phyloP scores from a whole-genome alignment of 1,284 basidiomycete genomes.

The Sanghuangporus baumii region DNA sequence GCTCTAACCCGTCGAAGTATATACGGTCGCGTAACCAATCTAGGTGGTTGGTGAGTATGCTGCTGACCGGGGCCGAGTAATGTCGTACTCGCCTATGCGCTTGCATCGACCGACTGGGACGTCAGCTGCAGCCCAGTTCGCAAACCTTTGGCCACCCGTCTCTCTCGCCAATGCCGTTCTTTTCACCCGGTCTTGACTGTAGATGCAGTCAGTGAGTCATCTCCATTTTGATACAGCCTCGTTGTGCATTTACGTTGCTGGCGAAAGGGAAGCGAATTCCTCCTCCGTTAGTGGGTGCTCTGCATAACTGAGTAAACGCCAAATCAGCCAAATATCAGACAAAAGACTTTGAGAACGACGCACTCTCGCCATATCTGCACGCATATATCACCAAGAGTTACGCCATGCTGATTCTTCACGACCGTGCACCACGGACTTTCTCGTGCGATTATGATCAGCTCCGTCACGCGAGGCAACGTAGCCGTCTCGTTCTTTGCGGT shows the following conservation, averaged over 20 bases:
- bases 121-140: constrained; percentile 35
- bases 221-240: too few relatives aligned
- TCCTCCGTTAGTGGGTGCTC: constrained; percentile 59
- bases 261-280: constrained; percentile 55
- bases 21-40: constrained; percentile 72
- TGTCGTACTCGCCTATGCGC: constrained; percentile 45
- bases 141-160: constrained; percentile 18
- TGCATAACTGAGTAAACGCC: constrained; percentile 46
- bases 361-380: constrained; percentile 66
- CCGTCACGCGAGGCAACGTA: constrained; percentile 68
- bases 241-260: constrained; percentile 31
- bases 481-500: constrained; percentile 69
- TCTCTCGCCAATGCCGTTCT: constrained; percentile 45
- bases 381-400: constrained; percentile 68
- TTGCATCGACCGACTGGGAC: constrained; percentile 41
- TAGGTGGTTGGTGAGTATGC: constrained; percentile 24
- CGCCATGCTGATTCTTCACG: constrained; percentile 64
- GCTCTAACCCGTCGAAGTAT: constrained; percentile 60
- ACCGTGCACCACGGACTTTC: constrained; percentile 75
- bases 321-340: not conserved
- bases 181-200: constrained; percentile 58
- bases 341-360: constrained; percentile 23
- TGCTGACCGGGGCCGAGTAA: not conserved
- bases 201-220: too few relatives aligned
- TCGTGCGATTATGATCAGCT: constrained; percentile 68